Conservation (phyloP, 345 rosid genomes). For the Durio zibethinus region DNA sequence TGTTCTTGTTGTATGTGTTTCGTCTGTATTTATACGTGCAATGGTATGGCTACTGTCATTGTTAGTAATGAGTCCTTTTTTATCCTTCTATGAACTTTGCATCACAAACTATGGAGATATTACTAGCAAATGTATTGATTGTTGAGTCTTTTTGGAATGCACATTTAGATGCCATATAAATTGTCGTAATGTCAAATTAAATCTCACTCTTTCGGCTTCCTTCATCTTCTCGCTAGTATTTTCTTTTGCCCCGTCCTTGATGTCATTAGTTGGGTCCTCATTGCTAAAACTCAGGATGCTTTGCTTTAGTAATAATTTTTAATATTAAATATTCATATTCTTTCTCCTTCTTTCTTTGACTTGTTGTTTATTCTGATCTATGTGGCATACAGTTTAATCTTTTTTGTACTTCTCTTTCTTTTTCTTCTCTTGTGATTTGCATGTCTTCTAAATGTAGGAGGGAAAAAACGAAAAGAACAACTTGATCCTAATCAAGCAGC, state of each 20-base stretch:
- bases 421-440: background rate
- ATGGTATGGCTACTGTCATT: background rate
- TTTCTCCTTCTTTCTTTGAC: background rate
- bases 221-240: background rate
- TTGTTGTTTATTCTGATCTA: background rate
- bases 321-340: background rate
- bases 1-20: background rate
- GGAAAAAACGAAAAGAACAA: conserved; percentile 88
- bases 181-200: background rate
- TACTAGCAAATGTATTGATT: background rate
- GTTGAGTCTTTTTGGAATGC: background rate
- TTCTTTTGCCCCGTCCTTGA: background rate
- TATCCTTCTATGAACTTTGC: background rate
- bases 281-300: background rate
- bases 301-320: background rate
- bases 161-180: background rate
- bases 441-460: conserved; percentile 30
- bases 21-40: background rate
- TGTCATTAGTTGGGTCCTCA: background rate
- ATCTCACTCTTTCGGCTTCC: background rate
- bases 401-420: background rate
- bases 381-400: background rate
- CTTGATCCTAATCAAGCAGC: conserved; percentile 66
- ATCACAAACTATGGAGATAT: background rate
- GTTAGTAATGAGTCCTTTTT: background rate